Base-by-base conservation (phyloP, 139 green algal species). In the Picochlorum sp. region DNA sequence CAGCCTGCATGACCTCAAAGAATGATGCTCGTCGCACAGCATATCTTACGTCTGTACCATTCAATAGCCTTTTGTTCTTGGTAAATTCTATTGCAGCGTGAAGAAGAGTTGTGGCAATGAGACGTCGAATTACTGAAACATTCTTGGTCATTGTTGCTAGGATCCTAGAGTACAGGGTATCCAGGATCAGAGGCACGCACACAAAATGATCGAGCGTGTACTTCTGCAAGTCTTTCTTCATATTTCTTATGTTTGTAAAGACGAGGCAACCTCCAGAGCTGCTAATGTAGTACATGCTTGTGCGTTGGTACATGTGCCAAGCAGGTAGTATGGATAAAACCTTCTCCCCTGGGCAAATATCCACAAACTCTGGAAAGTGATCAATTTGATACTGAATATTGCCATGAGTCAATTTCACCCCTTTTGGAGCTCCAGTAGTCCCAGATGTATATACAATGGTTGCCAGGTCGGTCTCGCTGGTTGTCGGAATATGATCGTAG, bases 291-390 rank as follows among this genome's bases (percentile, higher is more conserved):
- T 75, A 75, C 23, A 67, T 72, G 24, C n/a, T 52, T 18, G 76
- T 77, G 26, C 86, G 77, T 78, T 91, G 84, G 61, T 96, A 96
- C 73, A 97, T 94, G 76, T 97, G 90, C 91, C 91, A 97, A 4
- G 90, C 85, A 16, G 91, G 92, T 73, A 97, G 81, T 63, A 97
- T 74, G 44, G 64, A 85, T 47, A 97, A 75, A 9, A 78, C 69
- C 3, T 54, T 69, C 20, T 92, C 67, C 5, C 80, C 78, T 5
- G 79, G 49, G 13, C 49, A 4, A 9, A 86, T 63, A 6, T 71
- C 11, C 11, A 95, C 13, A 58, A 91, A 87, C 67, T 76, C 37
- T 49, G 38, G 24, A 34, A 81, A 55, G 51, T 74, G 49, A 21
- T 56, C 26, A 10, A 90, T 73, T 77, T 97, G 90, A 67, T 95